phyloP scores from a whole-genome alignment of 139 green algal species.

The Bryopsis sp. region DNA sequence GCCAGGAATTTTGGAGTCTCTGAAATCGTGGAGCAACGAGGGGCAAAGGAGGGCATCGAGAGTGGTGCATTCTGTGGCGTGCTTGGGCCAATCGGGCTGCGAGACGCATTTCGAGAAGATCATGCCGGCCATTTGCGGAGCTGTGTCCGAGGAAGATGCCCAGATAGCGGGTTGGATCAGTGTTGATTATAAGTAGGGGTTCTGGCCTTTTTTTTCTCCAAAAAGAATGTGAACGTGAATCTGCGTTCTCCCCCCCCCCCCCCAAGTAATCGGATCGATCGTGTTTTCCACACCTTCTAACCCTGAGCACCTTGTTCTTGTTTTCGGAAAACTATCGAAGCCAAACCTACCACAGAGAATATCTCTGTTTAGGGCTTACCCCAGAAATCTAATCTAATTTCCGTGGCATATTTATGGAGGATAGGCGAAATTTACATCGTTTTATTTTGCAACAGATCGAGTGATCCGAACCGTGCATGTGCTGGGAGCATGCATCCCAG shows the following conservation, averaged over 20 bases:
- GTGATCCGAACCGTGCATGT: too few species aligned
- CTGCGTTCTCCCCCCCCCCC: too few species aligned
- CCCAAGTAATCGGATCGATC: too few species aligned
- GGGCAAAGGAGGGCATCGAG: not conserved
- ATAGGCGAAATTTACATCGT: too few species aligned
- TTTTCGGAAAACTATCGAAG: too few species aligned
- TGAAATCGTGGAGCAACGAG: not conserved
- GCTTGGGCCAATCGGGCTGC: not conserved
- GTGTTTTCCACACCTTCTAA: too few species aligned
- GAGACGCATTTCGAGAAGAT: not conserved
- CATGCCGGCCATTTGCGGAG: not conserved
- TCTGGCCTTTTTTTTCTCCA: not conserved
- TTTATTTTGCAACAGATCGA: too few species aligned
- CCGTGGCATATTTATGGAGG: too few species aligned
- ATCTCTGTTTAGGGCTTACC: too few species aligned
- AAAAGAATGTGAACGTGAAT: not conserved
- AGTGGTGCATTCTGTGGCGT: not conserved
- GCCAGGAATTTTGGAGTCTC: not conserved
- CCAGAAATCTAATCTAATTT: too few species aligned
- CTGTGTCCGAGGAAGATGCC: not conserved
- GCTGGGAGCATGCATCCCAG: conserved; percentile 34
- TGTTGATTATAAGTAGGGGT: not conserved
- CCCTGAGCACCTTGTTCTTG: too few species aligned
- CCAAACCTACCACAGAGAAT: too few species aligned
- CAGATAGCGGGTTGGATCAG: not conserved